Base-by-base conservation (phyloP, 2,329 filamentous ascomycete genomes). In the Leptographium procerum region DNA sequence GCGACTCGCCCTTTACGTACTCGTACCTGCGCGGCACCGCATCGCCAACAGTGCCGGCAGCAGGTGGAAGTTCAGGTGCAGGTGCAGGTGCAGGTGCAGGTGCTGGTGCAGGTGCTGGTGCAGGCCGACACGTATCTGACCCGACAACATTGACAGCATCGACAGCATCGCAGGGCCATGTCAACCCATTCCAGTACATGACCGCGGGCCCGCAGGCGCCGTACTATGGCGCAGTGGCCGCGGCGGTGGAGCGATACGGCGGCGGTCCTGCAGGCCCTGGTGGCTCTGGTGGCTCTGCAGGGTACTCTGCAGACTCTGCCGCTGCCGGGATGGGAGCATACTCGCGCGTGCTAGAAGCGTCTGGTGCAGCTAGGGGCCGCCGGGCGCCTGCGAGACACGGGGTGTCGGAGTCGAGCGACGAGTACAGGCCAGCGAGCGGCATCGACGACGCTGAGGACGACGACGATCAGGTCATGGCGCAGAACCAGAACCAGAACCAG, bases 151-250 rank as follows among this genome's bases (percentile, higher is more conserved):
- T 40, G 24, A n/a, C n/a, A n/a, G n/a, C n/a, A n/a, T n/a, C n/a
- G n/a, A n/a, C 66, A 34, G 61, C 69, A 51, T 52, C 45, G 24
- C 66, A 65, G 36, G 64, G 65, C 31, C 68, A 63, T 14, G 58
- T 70, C 16, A 76, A 83, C 60, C 79, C 80, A 5, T 82, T 83
- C 60, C 73, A 75, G 61, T 83, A 77, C 65, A 78, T 81, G 68
- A 77, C 75, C 4, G 70, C 69, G 26, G 76, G 74, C 14, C 66
- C 77, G 40, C 74, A 72, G 34, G 68, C 67, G 57, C 64, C 73
- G 16, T 68, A 71, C 56, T 65, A 69, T 33, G 61, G 67, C 56
- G 67, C 66, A 56, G 67, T 70, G 62, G 64, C 68, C 52, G 67
- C 66, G 53, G 62, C 68, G 16, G 67, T 71, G 52, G 71, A 72